Conservation (phyloP, 23 red algal genomes). For the Gracilaria vermiculophylla region DNA sequence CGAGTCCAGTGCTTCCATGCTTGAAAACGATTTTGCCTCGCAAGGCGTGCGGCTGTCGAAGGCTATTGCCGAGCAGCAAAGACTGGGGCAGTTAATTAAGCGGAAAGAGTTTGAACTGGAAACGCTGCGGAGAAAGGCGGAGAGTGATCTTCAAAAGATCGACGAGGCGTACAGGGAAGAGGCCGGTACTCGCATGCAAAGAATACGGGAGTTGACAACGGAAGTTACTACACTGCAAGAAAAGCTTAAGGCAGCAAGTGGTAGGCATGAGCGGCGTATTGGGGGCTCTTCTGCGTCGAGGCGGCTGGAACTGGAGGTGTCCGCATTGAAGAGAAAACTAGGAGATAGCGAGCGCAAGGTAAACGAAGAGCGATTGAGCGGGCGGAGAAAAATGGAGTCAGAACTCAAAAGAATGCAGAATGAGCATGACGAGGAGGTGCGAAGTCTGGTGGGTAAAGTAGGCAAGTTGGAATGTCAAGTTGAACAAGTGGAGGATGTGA, state of each 20-base stretch:
- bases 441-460: slow-evolving; percentile 6
- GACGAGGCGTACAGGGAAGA: slow-evolving; percentile 37
- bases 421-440: slow-evolving; percentile 13
- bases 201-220: slow-evolving; percentile 16
- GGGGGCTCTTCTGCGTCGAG: slow-evolving; percentile 2
- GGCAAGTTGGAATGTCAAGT: not conserved
- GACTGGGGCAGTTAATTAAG: slow-evolving; percentile 16
- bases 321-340: slow-evolving; percentile 4
- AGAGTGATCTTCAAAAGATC: slow-evolving; percentile 26
- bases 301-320: slow-evolving; percentile 32
- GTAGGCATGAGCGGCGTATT: not conserved
- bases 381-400: slow-evolving; percentile 16
- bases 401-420: slow-evolving; percentile 22
- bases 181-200: not conserved
- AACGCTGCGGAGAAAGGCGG: slow-evolving; percentile 20
- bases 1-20: slow-evolving; percentile 4
- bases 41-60: slow-evolving; percentile 25
- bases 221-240: slow-evolving; percentile 27
- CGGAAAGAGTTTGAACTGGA: slow-evolving; percentile 29
- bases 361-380: slow-evolving; percentile 21
- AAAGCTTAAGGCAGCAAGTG: slow-evolving; percentile 13
- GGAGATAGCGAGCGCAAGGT: slow-evolving; percentile 42
- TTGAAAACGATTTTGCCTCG: slow-evolving; percentile 47
- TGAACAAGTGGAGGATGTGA: not conserved
- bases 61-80: slow-evolving; percentile 24